phyloP scores from a whole-genome alignment of 2,329 filamentous ascomycete genomes.

The Colletotrichum australisinense region DNA sequence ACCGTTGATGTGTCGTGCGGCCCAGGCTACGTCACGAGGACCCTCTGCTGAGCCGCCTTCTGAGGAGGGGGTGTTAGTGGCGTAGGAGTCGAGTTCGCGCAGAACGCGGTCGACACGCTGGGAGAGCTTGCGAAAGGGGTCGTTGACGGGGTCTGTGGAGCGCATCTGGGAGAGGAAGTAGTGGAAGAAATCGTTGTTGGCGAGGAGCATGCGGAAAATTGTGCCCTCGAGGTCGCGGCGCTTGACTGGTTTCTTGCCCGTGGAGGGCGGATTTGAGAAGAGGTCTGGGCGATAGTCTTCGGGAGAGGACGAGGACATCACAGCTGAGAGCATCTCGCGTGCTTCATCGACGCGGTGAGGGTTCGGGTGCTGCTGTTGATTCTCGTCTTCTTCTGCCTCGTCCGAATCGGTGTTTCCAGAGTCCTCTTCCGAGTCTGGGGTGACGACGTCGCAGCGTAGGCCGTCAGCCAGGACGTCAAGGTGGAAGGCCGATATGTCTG shows the following conservation, averaged over 20 bases:
- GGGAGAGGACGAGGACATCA: slow-evolving; percentile 47
- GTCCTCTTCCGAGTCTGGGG: slow-evolving; percentile 30
- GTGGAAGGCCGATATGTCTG: slow-evolving; percentile 60
- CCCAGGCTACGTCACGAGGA: slow-evolving; percentile 58
- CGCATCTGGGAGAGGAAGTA: slow-evolving; percentile 60
- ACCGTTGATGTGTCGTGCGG: slow-evolving; percentile 57
- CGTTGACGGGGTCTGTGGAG: slow-evolving; percentile 56
- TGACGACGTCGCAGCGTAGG: slow-evolving; percentile 60
- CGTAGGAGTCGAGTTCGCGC: slow-evolving; percentile 52
- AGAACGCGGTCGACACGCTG: slow-evolving; percentile 61
- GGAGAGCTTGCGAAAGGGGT: slow-evolving; percentile 60
- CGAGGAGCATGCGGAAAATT: slow-evolving; percentile 64
- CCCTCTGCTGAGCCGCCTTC: slow-evolving; percentile 42
- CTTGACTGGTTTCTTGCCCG: slow-evolving; percentile 48
- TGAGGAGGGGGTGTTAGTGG: slow-evolving; percentile 18
- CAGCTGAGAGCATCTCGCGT: slow-evolving; percentile 61
- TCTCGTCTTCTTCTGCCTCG: slow-evolving; percentile 15
- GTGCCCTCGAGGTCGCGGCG: slow-evolving; percentile 61
- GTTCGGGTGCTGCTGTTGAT: slow-evolving; percentile 35
- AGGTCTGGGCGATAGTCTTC: slow-evolving; percentile 61
- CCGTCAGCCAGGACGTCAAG: slow-evolving; percentile 63
- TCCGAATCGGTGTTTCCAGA: slow-evolving; percentile 19
- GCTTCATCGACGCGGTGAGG: slow-evolving; percentile 58
- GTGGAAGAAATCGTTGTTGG: slow-evolving; percentile 65
- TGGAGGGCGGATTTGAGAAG: slow-evolving; percentile 46